Evolutionary conservation across 768 basidiomycete species (phyloP), one percentile per base, ranked within the genome.

Genomic region (Lentinula boryana): DNA sequence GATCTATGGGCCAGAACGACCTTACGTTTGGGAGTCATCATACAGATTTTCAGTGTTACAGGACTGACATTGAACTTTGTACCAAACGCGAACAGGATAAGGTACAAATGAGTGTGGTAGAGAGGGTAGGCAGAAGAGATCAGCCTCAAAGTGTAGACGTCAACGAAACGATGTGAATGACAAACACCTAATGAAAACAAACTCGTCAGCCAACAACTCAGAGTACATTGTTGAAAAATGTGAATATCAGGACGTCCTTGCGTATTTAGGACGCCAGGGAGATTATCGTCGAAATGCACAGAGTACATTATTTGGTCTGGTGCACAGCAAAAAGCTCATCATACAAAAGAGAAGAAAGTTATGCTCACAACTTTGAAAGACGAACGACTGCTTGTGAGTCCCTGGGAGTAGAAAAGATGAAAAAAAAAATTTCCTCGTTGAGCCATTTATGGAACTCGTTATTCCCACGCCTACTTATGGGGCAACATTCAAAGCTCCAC

Each of bases 301-400:
- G 64, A 38, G 68, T 66, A 70, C 72, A 71, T 78, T 48, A 23
- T 48, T 83, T 78, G 78, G 80, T 69, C 81, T 83, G 81, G 81
- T 83, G 81, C 81, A 81, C 81, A 83, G 80, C 81, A 72, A 74
- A 69, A 68, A 67, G 65, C 69, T 80, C 81, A 77, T 82, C 81
- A 71, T 56, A 60, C 36, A 68, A 65, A 38, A 59, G 63, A 46
- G 40, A 51, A 56, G 32, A 16, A 27, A 41, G 38, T 65, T 68
- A 68, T 62, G 71, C 74, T 67, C 67, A 57, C 33, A 57, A 31
- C 50, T 33, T 0, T 0, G 4, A 27, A 27, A 27, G 59, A 60
- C 41, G 57, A 49, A 31, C 27, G 27, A 27, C 4, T 27, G 27
- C 27, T 27, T 3, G 27, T 27, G 27, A n/a, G n/a, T n/a, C 27